A percentile compares a stretch with the other conserved stretches of the same genome.
These are phyloP conservation scores for Lachnellula willkommii DNA, from an alignment of 2,329 filamentous ascomycete species.

Conservation along the genomic window DNA sequence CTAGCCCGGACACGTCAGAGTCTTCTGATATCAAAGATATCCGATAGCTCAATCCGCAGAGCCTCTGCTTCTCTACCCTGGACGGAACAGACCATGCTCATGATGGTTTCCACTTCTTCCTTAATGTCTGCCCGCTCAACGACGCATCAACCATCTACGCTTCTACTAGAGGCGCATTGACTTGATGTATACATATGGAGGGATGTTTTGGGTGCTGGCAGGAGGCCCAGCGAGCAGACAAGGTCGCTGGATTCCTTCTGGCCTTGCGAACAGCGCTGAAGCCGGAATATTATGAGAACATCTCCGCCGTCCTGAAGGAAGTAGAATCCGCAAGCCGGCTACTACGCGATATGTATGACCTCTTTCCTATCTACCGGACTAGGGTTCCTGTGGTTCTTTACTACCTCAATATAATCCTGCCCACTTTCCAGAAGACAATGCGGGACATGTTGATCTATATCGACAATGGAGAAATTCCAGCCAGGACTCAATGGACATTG, in stretches of 20 bases:
- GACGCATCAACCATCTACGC: slow-evolving; percentile 13
- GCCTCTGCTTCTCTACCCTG: slow-evolving; percentile 15
- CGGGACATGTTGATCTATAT: slow-evolving; percentile 48
- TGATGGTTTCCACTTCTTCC: slow-evolving; percentile 8
- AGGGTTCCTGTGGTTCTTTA: slow-evolving; percentile 48
- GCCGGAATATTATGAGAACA: slow-evolving; percentile 39
- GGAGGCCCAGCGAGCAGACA: slow-evolving; percentile 49
- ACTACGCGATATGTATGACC: slow-evolving; percentile 51
- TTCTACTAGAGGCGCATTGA: slow-evolving; percentile 18
- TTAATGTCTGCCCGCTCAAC: slow-evolving; percentile 9
- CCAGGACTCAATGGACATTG: slow-evolving; percentile 49
- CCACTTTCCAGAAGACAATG: slow-evolving; percentile 48
- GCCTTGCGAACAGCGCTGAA: slow-evolving; percentile 44
- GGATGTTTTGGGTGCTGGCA: slow-evolving; percentile 42
- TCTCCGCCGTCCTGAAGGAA: slow-evolving; percentile 40
- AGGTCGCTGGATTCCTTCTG: slow-evolving; percentile 44
- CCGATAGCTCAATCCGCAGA: slow-evolving; percentile 16
- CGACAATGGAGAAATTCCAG: slow-evolving; percentile 44
- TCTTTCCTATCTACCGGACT: slow-evolving; percentile 45
- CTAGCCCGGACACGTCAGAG: slow-evolving; percentile 30
- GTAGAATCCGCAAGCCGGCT: slow-evolving; percentile 36
- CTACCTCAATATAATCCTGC: slow-evolving; percentile 52
- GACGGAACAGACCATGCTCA: slow-evolving; percentile 7
- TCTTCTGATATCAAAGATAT: slow-evolving; percentile 8
- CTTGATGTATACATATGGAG: slow-evolving; percentile 31